Evolutionary conservation across 1,284 basidiomycete species (phyloP).

Genomic region (Farysia itapuensis): DNA sequence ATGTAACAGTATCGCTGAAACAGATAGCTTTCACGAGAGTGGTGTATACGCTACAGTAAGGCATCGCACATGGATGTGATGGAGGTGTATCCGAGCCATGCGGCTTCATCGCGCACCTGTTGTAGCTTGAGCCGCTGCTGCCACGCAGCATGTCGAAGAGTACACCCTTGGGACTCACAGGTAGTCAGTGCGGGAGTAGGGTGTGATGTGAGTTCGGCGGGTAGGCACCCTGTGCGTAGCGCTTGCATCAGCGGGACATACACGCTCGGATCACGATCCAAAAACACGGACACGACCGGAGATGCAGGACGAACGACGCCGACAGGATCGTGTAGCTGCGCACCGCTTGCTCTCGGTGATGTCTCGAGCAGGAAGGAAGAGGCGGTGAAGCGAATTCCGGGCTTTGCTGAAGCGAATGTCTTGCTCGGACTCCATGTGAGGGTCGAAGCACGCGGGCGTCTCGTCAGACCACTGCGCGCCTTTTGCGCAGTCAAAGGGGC

Average conservation of each 20-base stretch:
- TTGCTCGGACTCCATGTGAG: not conserved
- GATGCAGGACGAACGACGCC: no score
- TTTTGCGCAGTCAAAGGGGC: not conserved
- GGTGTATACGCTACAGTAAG: no score
- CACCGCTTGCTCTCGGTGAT: no score
- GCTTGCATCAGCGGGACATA: not conserved
- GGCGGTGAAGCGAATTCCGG: not conserved
- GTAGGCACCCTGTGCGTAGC: not conserved
- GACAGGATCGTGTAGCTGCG: no score
- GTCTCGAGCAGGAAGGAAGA: not conserved
- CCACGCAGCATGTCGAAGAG: no score
- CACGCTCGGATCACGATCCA: not conserved
- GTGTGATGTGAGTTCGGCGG: not conserved
- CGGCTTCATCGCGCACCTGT: conserved; percentile 7
- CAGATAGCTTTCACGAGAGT: no score
- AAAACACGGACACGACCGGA: not conserved
- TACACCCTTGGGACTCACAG: no score
- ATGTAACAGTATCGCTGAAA: no score
- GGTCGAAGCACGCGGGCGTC: not conserved
- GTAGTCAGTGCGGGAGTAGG: no score
- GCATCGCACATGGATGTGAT: conserved; percentile 10
- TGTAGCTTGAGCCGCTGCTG: no score
- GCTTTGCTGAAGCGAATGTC: not conserved
- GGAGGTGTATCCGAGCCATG: conserved; percentile 16
- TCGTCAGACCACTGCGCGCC: not conserved